Evolutionary conservation across 768 basidiomycete genomes (phyloP), one percentile per base, ranked within the genome.

Genomic region (Lanmaoa rubissima): DNA sequence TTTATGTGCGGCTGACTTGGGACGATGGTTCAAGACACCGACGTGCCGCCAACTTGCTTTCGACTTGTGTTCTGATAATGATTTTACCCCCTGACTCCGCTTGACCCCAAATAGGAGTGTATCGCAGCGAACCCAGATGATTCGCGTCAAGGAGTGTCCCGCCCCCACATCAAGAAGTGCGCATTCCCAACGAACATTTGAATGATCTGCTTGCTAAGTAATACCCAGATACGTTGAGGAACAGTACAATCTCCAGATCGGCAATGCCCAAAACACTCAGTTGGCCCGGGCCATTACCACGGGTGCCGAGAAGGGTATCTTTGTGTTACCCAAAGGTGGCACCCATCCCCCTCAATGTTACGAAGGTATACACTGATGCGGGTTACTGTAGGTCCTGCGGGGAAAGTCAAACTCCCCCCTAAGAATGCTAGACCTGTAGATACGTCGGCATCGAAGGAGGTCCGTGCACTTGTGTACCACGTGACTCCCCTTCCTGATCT

Each of bases 131-230:
- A 85, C 73, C 81, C 81, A 8, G 91, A 92, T 34, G 91, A 92
- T 61, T 82, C 88, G 55, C 88, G 92, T 55, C 71, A 71, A 55
- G 94, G 93, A 64, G 94, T 95, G 59, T 95, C 92, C 63, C 87
- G 95, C 47, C 90, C 87, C 53, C 83, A 87, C 66, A 94, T 97
- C 78, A 97, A 97, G 85, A 96, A 92, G 90, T 95, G 61, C 64
- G 82, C 78, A 57, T 64, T 47, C 53, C 43, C 40, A 42, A 28
- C 35, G 60, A 53, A 54, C 58, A 47, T 26, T 21, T 48, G 50
- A 36, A 31, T 48, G 54, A 56, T 59, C 54, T 48, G 10, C 59
- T 55, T 55, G 61, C 60, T 69, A 40, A 67, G 56, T 60, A 50
- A 52, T 44, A 31, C 49, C 11, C 54, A 94, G 92, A 78, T 97